These are phyloP conservation scores for Pisolithus marmoratus DNA, from an alignment of 768 basidiomycete genomes.

Conservation along the genomic window DNA sequence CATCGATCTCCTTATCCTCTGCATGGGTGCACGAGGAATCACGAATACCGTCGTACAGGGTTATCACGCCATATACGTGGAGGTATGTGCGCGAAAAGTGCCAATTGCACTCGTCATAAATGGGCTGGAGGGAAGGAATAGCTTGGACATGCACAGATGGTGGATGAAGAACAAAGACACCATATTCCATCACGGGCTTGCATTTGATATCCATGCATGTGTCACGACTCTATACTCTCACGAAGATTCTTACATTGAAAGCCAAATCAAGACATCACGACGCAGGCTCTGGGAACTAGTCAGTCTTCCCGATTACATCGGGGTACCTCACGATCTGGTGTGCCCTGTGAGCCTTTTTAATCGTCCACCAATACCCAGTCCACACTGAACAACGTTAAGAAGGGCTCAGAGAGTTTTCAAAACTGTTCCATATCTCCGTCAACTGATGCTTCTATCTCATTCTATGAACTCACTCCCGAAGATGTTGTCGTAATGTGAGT, in stretches of 20 bases:
- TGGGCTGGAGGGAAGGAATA: conserved; percentile 12
- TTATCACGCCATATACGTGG: conserved; percentile 9
- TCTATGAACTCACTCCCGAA: background rate
- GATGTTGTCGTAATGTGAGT: background rate
- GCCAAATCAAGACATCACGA: background rate
- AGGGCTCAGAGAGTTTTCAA: background rate
- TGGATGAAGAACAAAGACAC: conserved; percentile 21
- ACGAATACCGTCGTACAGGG: conserved; percentile 15
- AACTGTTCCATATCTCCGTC: background rate
- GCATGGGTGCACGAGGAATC: conserved; percentile 21
- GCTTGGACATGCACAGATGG: conserved; percentile 22
- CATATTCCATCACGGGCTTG: background rate
- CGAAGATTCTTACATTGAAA: background rate
- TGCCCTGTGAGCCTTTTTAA: background rate
- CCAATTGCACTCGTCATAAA: conserved; percentile 11
- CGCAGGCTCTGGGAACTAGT: background rate
- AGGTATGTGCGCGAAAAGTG: background rate
- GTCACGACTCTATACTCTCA: background rate
- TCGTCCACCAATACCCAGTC: background rate
- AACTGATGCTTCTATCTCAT: background rate
- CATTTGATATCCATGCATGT: background rate
- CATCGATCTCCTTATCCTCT: conserved; percentile 23
- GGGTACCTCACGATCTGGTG: background rate
- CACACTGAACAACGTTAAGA: background rate
- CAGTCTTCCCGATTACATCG: background rate